These are phyloP conservation scores for Kwoniella europaea DNA, from an alignment of 768 basidiomycete species.

Conservation along the genomic window DNA sequence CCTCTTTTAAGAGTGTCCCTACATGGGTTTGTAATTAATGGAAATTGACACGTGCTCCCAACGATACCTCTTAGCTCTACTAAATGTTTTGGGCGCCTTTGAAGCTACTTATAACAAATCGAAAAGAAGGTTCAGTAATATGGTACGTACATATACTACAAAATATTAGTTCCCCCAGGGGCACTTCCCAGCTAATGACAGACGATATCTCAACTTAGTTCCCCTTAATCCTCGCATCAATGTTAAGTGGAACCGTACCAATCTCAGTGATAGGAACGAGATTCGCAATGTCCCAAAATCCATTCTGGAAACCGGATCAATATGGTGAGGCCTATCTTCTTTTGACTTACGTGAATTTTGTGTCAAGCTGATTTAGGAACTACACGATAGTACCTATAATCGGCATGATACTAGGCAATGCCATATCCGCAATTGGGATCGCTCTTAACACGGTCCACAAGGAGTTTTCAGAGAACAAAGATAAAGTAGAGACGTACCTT, in stretches of 20 bases:
- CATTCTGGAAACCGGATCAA: constrained; percentile 83
- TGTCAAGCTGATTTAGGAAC: not conserved
- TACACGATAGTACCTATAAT: constrained; percentile 70
- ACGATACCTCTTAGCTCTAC: not conserved
- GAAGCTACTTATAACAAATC: constrained; percentile 83
- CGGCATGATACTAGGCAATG: constrained; percentile 83
- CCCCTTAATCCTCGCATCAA: constrained; percentile 67
- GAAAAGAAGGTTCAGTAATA: constrained; percentile 71
- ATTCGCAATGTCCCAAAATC: constrained; percentile 74
- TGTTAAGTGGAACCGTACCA: constrained; percentile 78
- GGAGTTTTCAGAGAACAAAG: constrained; percentile 77
- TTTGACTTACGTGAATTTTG: too few relatives aligned
- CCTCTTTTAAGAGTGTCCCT: not conserved
- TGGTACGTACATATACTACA: constrained; percentile 62
- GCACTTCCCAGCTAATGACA: too few relatives aligned
- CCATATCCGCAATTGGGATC: constrained; percentile 76
- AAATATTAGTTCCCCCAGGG: too few relatives aligned
- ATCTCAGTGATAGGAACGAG: constrained; percentile 75
- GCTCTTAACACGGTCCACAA: constrained; percentile 70
- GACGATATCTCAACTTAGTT: constrained; percentile 62
- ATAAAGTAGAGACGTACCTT: constrained; percentile 83
- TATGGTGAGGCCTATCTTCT: too few relatives aligned
- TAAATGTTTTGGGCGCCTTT: constrained; percentile 73
- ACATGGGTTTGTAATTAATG: too few relatives aligned
- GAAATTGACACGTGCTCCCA: too few relatives aligned